Base-by-base conservation (phyloP, 176 grass and related monocot species). In the Raddia guianensis region DNA sequence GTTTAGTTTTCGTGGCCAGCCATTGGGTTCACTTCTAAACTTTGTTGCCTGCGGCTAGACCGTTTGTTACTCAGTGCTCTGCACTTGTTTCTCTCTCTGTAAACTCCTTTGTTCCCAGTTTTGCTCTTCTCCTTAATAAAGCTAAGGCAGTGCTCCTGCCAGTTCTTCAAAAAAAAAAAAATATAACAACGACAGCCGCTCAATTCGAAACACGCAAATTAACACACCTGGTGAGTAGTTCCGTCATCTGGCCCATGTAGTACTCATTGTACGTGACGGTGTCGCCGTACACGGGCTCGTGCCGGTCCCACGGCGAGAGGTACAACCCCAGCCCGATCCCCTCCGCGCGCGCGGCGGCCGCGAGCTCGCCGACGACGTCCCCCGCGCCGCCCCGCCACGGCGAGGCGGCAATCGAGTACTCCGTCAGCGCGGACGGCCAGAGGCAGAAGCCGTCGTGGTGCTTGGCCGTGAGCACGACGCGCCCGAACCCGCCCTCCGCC, bases 381-480 rank as follows among this genome's bases (percentile, higher is more conserved):
- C 95, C 95, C 6, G 12, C 42, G 40, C 95, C 92, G 13, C 32
- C 63, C 47, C 76, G 79, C 95, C 95, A 98, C 47, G 90, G 90
- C 21, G 88, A 93, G 35, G 88, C 89, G 76, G 82, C 49, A 37
- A 98, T 90, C 15, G 95, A 95, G 78, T 98, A 98, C 8, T 95
- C 52, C 46, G 95, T 93, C 43, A 95, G 93, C 35, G 90, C 86
- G 20, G 95, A 98, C 9, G 92, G 95, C 95, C 95, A 98, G 74
- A 98, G 95, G 80, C 95, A 98, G 90, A 98, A 95, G 6, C 95
- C 95, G 16, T 98, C 95, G 75, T 95, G 95, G 86, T 98, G 92
- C 79, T 98, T 98, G 66, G 92, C 82, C 33, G 95, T 98, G 64
- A 98, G 86, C 15, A 98, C 92, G 49, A 98, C 78, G 62, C 92